Evolutionary conservation across 1,284 basidiomycete genomes (phyloP), one percentile per base, ranked within the genome.

Genomic region (Cryptococcus amylolentus): DNA sequence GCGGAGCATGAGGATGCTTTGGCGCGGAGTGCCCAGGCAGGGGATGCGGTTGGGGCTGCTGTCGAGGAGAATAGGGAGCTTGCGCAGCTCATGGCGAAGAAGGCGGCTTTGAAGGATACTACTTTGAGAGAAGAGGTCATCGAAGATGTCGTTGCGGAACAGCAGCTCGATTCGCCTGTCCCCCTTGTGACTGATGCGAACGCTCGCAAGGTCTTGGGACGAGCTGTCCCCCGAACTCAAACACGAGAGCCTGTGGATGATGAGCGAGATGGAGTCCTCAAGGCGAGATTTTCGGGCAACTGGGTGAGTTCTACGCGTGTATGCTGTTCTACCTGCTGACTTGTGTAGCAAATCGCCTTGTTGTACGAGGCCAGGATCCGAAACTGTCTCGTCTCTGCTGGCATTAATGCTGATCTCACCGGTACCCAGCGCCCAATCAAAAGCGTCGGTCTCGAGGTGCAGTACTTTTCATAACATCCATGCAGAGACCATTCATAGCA

Each of bases 321-420:
- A 28, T 20, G 48, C 20, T 37, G 51, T 28, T 23, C 40, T 28
- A 20, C 16, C 10, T 42, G 23, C 9, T 35, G 18, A 38, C 48
- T 35, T 16, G 10, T 39, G 20, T 60, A 93, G 90, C 88, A 91
- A 63, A 81, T 96, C 31, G 88, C 93, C 5, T 75, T 98, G 37
- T 84, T 97, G 70, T 98, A 94, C 89, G 92, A 97, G 79, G 90
- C 92, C 7, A 84, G 91, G n/a, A 78, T 97, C 66, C 84, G 87
- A 45, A 91, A 91, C 67, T 88, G 93, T 78, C 81, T 98, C 16
- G 86, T 98, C 63, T 89, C 90, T 58, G 77, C 95, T 31, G 94
- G 94, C 3, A 84, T 96, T 14, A 84, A 91, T 14, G 90, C 91
- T 5, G 90, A 97, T 70, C 81, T 98, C 10, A 84, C 88, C n/a